Percentiles rank a stretch among this genome's conserved stretches.
Conservation (phyloP, 2,329 filamentous ascomycete species). For the Aureobasidium zeae region DNA sequence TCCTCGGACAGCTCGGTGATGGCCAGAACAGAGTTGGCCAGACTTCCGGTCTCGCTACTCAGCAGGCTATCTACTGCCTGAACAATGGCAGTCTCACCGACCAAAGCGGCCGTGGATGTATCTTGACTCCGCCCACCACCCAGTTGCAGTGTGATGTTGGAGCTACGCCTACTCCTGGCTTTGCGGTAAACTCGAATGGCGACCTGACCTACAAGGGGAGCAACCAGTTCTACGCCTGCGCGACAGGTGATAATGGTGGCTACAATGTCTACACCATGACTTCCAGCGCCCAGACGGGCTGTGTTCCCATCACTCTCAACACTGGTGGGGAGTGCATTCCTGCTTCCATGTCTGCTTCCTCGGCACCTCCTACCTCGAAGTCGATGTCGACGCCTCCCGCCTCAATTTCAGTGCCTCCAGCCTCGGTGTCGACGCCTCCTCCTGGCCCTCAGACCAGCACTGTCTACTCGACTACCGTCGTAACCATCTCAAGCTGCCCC, state of each 20-base stretch:
- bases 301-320: constrained; percentile 19
- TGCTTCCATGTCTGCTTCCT: background rate
- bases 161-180: constrained; percentile 36
- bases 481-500: constrained; percentile 31
- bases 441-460: constrained; percentile 9
- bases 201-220: constrained; percentile 42
- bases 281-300: constrained; percentile 19
- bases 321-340: constrained; percentile 20
- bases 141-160: constrained; percentile 53
- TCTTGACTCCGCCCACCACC: constrained; percentile 49
- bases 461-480: constrained; percentile 17
- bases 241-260: constrained; percentile 43
- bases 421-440: background rate
- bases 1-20: constrained; percentile 49
- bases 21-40: constrained; percentile 49
- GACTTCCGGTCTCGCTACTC: constrained; percentile 32
- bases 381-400: constrained; percentile 9
- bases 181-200: constrained; percentile 45
- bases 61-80: constrained; percentile 41
- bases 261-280: constrained; percentile 31
- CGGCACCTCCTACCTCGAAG: constrained; percentile 6
- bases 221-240: constrained; percentile 49
- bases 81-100: constrained; percentile 46
- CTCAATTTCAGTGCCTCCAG: background rate
- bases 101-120: constrained; percentile 47